A percentile compares a stretch with the other conserved stretches of the same genome.
These are phyloP conservation scores for Phytophthora syringae DNA, from an alignment of 352 stramenopile species.

Conservation along the genomic window DNA sequence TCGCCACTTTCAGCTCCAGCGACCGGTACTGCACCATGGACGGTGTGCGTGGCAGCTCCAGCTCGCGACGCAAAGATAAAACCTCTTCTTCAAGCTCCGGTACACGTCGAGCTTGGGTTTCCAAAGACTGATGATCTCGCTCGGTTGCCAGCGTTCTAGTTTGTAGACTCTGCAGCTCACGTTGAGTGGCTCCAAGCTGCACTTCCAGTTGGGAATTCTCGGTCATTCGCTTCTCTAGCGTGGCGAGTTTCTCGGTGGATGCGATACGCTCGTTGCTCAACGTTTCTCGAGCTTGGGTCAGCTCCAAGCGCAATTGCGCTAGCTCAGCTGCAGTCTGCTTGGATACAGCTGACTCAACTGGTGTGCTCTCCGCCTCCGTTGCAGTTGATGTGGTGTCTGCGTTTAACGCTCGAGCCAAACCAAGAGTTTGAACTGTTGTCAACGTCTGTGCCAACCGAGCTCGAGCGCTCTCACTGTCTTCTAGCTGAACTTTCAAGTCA, in stretches of 20 bases:
- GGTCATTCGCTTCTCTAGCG: constrained; percentile 37
- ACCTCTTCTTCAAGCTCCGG: constrained; percentile 65
- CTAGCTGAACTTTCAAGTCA: constrained; percentile 59
- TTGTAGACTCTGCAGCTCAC: constrained; percentile 51
- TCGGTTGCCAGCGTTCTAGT: constrained; percentile 31
- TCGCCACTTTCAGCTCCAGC: constrained; percentile 78
- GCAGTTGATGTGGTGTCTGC: constrained; percentile 12
- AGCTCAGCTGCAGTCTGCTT: constrained; percentile 30
- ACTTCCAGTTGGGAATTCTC: constrained; percentile 32
- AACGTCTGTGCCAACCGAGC: constrained; percentile 65
- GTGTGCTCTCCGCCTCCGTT: neutral
- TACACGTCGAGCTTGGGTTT: constrained; percentile 39
- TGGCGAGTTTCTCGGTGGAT: constrained; percentile 6
- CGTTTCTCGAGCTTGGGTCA: constrained; percentile 10
- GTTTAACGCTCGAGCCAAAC: constrained; percentile 19
- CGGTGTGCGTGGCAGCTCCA: constrained; percentile 67
- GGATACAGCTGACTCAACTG: neutral
- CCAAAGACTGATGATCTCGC: constrained; percentile 35
- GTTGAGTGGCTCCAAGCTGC: constrained; percentile 30
- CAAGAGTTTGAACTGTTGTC: constrained; percentile 45
- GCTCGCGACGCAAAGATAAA: constrained; percentile 43
- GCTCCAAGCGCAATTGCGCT: constrained; percentile 14
- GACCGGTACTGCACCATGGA: constrained; percentile 84
- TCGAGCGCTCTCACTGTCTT: constrained; percentile 74
- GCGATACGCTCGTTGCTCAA: constrained; percentile 14